Percentiles rank a stretch among this genome's conserved stretches.
Evolutionary conservation across 257 asterid genomes (phyloP).

Genomic region (Przewalskia tangutica): DNA sequence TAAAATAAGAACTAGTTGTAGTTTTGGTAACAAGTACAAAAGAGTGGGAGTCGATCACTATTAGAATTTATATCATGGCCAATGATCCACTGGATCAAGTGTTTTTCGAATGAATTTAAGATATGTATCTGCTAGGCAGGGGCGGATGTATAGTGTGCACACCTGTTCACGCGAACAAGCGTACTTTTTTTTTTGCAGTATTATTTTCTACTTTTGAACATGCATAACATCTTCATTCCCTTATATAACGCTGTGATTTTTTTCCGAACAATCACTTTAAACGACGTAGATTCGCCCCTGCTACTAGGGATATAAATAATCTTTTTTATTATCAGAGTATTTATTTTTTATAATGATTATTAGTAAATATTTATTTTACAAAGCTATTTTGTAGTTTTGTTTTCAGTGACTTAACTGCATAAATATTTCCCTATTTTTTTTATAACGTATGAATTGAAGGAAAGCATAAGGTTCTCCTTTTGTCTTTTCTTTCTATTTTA

Average conservation of each 20-base stretch:
- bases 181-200: too few species aligned
- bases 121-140: too few species aligned
- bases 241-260: too few species aligned
- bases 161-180: too few species aligned
- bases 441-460: background rate
- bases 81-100: background rate
- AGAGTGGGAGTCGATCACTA: background rate
- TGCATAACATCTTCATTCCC: too few species aligned
- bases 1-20: background rate
- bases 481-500: background rate
- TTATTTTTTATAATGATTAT: background rate
- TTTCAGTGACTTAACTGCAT: background rate
- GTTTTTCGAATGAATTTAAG: background rate
- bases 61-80: background rate
- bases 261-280: too few species aligned
- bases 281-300: too few species aligned
- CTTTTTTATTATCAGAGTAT: background rate
- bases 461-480: background rate
- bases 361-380: background rate
- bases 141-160: too few species aligned
- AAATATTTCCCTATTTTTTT: background rate
- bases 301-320: background rate
- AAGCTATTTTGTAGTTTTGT: background rate
- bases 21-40: background rate
- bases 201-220: too few species aligned